A percentile compares a stretch with the other conserved stretches of the same genome.
Conservation (phyloP, 2,329 filamentous ascomycete genomes). For the Ascocoryne sarcoides region DNA sequence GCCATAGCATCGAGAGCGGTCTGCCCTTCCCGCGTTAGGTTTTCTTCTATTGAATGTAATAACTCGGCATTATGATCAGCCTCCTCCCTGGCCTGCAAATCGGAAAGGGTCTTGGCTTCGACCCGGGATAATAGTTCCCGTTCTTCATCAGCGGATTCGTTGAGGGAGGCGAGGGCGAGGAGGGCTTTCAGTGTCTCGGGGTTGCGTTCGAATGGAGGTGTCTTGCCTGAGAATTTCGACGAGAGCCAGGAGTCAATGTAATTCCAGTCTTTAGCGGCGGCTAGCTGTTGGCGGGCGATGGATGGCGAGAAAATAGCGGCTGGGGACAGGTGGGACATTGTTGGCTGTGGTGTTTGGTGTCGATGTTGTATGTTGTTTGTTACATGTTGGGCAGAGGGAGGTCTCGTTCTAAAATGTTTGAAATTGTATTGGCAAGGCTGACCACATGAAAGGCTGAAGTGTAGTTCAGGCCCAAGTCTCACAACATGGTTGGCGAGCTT, state of each 20-base stretch:
- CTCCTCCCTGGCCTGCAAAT: conserved; percentile 37
- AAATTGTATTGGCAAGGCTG: conserved; percentile 4
- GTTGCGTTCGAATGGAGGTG: conserved; percentile 72
- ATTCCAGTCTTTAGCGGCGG: conserved; percentile 83
- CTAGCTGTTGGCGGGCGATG: conserved; percentile 64
- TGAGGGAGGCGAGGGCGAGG: conserved; percentile 63
- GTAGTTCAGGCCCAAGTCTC: no score
- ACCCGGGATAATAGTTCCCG: conserved; percentile 46
- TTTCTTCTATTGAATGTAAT: conserved; percentile 44
- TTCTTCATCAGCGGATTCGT: conserved; percentile 71
- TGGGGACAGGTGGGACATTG: conserved; percentile 30
- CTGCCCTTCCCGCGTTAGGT: conserved; percentile 45
- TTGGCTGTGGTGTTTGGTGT: no score
- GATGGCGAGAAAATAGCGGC: conserved; percentile 60
- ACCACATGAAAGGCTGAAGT: no score
- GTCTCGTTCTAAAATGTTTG: no score
- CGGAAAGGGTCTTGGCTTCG: conserved; percentile 50
- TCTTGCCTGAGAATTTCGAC: conserved; percentile 55
- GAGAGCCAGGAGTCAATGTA: conserved; percentile 78
- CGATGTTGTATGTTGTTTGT: no score
- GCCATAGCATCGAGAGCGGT: conserved; percentile 51
- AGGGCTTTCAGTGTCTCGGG: conserved; percentile 70
- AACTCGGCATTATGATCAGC: conserved; percentile 33
- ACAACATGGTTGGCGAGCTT: no score
- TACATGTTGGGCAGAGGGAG: no score